Percentiles rank a stretch among this genome's conserved stretches.
Conservation (phyloP, 2,329 filamentous ascomycete species). For the Colletotrichum chlorophyti region DNA sequence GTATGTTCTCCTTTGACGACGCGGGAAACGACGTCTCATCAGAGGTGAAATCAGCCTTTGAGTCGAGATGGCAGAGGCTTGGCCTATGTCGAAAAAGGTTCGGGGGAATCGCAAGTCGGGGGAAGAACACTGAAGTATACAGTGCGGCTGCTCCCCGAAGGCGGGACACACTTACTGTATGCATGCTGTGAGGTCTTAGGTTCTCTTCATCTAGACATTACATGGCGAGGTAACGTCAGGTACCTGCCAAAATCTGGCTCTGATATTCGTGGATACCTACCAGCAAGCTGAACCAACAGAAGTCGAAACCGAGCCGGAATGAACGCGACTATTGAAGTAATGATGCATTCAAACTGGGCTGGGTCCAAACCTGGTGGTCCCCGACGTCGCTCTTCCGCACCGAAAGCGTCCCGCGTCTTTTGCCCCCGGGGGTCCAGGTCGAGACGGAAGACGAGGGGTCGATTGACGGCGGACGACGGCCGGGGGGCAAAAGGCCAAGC, state of each 20-base stretch:
- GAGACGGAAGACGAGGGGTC: slow-evolving; percentile 1
- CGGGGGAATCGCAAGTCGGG: no score
- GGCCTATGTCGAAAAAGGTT: no score
- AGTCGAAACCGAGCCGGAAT: not conserved
- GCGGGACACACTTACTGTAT: not conserved
- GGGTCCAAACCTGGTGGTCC: no score
- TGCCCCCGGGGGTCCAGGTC: not conserved
- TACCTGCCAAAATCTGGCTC: not conserved
- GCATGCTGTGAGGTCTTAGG: no score
- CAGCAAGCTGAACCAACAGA: not conserved
- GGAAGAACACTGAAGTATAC: no score
- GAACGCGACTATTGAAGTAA: not conserved
- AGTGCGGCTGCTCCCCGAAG: not conserved
- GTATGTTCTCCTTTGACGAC: not conserved
- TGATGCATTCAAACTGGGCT: not conserved
- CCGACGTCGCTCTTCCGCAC: no score
- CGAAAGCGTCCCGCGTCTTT: no score
- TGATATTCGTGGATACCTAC: no score
- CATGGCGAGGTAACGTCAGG: no score
- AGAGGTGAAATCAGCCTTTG: no score
- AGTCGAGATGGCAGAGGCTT: not conserved
- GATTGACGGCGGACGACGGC: not conserved
- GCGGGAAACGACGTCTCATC: not conserved
- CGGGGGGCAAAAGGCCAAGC: not conserved
- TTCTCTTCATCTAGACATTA: no score